A percentile compares a stretch with the other conserved stretches of the same genome.
phyloP scores from a whole-genome alignment of 1,284 basidiomycete species.

The Boletus mariae region DNA sequence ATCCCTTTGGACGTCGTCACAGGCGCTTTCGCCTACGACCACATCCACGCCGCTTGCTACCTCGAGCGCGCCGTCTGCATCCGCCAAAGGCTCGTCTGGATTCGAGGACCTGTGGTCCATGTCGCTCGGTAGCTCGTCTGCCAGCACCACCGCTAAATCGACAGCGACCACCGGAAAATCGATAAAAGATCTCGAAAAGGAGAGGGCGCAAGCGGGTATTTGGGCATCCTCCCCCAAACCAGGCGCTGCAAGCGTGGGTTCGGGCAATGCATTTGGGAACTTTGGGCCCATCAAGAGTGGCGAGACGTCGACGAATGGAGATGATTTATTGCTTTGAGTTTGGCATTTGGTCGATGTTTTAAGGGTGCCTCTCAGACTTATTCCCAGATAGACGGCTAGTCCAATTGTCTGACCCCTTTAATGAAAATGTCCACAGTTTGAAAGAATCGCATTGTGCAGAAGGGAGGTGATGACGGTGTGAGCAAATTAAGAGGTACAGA shows the following conservation, averaged over 20 bases:
- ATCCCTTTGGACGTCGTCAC: slow-evolving; percentile 22
- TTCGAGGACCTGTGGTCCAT: slow-evolving; percentile 93
- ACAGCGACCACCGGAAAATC: slow-evolving; percentile 54
- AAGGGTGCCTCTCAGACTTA: neutral
- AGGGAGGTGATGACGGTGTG: slow-evolving; percentile 15
- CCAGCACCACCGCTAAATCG: slow-evolving; percentile 23
- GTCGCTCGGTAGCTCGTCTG: slow-evolving; percentile 58
- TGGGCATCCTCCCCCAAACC: slow-evolving; percentile 57
- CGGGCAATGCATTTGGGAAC: slow-evolving; percentile 44
- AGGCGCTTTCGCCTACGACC: slow-evolving; percentile 25
- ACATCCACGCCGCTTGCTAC: slow-evolving; percentile 8
- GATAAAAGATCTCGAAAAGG: slow-evolving; percentile 84
- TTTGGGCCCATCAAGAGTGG: slow-evolving; percentile 33
- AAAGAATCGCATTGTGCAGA: slow-evolving; percentile 23
- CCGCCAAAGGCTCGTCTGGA: slow-evolving; percentile 38
- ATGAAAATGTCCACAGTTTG: slow-evolving; percentile 16
- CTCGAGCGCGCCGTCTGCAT: slow-evolving; percentile 20
- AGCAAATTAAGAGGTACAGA: slow-evolving; percentile 37
- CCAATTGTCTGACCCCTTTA: neutral
- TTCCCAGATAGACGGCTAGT: neutral
- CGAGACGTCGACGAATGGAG: slow-evolving; percentile 30
- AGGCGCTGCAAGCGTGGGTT: slow-evolving; percentile 22
- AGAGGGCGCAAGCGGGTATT: slow-evolving; percentile 74
- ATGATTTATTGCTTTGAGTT: slow-evolving; percentile 51
- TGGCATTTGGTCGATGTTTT: neutral